These are phyloP conservation scores for Chimonanthus salicifolius DNA, from an alignment of 164 flowering plant species.

Conservation along the genomic window DNA sequence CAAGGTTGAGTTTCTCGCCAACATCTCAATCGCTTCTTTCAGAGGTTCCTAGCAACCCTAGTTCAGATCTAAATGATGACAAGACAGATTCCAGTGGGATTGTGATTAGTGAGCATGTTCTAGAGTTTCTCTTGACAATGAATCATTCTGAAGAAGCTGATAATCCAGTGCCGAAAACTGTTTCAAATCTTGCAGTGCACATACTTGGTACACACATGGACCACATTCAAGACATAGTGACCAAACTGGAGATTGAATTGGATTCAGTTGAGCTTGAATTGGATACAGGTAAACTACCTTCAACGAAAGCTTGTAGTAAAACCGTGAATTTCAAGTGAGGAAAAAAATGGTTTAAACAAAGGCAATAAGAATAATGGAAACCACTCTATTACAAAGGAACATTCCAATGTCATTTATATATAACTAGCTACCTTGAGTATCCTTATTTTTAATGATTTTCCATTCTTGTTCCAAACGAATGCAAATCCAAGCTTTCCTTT, in stretches of 20 bases:
- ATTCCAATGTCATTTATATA: too few species aligned
- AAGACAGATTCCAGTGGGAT: conserved; percentile 38
- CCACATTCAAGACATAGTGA: conserved; percentile 88
- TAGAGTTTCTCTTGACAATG: conserved; percentile 90
- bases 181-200: conserved; percentile 85
- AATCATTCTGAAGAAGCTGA: conserved; percentile 98
- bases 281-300: conserved; percentile 66
- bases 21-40: conserved; percentile 73
- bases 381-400: too few species aligned
- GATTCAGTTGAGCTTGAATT: conserved; percentile 85
- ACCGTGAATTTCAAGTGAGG: too few species aligned
- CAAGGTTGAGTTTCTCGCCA: conserved; percentile 84
- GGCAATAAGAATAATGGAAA: too few species aligned
- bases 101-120: conserved; percentile 93
- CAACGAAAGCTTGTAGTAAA: too few species aligned
- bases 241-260: conserved; percentile 86
- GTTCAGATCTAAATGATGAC: conserved; percentile 28
- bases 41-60: conserved; percentile 79
- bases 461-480: too few species aligned
- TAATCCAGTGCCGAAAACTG: conserved; percentile 85
- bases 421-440: too few species aligned
- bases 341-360: too few species aligned
- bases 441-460: too few species aligned
- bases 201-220: conserved; percentile 87
- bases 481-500: too few species aligned